A percentile compares a stretch with the other conserved stretches of the same genome.
These are phyloP conservation scores for Fusarium verrucosum DNA, from an alignment of 2,329 filamentous ascomycete genomes.

Conservation along the genomic window DNA sequence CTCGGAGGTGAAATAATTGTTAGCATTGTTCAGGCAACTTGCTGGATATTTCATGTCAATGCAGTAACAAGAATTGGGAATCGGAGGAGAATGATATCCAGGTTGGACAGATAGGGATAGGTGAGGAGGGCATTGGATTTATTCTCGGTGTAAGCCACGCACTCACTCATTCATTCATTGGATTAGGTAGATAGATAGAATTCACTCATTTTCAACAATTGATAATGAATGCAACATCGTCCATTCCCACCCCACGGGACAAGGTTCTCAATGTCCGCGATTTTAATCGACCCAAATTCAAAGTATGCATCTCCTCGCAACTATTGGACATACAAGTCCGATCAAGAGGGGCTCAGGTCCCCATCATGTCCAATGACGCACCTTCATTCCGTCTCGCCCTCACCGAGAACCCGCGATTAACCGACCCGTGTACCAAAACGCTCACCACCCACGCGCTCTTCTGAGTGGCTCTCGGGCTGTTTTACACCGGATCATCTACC, in stretches of 20 bases:
- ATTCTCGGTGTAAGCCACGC: too few species aligned
- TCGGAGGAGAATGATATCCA: neutral
- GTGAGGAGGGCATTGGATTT: neutral
- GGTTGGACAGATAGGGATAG: too few species aligned
- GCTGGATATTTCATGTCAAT: too few species aligned
- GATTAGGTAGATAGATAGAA: neutral
- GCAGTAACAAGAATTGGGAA: neutral
- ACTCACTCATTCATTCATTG: neutral
- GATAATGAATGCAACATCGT: neutral
- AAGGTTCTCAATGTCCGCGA: constrained; percentile 33
- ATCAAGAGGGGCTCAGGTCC: constrained; percentile 15
- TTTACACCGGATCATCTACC: constrained; percentile 37
- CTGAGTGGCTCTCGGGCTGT: constrained; percentile 17
- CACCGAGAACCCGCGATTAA: constrained; percentile 45
- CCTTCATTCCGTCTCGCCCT: constrained; percentile 27
- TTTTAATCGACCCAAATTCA: constrained; percentile 20
- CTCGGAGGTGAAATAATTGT: constrained; percentile 5
- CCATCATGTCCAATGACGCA: constrained; percentile 36
- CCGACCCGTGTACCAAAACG: constrained; percentile 38
- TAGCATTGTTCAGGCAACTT: neutral
- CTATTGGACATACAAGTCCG: constrained; percentile 35
- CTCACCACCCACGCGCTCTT: constrained; percentile 18
- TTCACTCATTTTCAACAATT: constrained; percentile 4
- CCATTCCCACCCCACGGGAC: constrained; percentile 16
- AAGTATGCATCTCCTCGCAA: constrained; percentile 4